A percentile compares a stretch with the other conserved stretches of the same genome.
Conservation (phyloP, 345 rosid species). For the Salix brachista region DNA sequence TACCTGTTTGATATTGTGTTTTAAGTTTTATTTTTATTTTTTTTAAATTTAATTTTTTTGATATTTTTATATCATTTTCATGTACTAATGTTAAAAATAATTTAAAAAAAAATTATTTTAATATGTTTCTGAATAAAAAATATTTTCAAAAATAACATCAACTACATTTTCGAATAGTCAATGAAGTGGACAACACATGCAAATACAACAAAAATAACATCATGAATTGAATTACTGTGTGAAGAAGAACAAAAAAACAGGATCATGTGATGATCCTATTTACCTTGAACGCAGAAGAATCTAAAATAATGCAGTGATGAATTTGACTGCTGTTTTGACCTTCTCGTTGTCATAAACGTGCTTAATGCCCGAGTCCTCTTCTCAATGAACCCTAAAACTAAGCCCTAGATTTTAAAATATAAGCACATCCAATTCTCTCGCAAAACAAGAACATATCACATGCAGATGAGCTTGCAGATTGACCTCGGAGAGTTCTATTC, state of each 20-base stretch:
- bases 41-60: too few species aligned
- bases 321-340: neutral
- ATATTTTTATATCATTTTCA: too few species aligned
- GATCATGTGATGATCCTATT: neutral
- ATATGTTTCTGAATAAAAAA: too few species aligned
- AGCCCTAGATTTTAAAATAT: neutral
- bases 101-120: too few species aligned
- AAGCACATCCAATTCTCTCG: neutral
- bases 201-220: too few species aligned
- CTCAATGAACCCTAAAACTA: neutral
- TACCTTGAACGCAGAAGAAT: neutral
- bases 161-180: too few species aligned
- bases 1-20: too few species aligned
- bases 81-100: too few species aligned
- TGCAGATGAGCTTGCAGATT: neutral
- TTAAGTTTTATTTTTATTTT: too few species aligned
- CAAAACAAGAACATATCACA: neutral
- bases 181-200: neutral
- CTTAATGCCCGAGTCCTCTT: neutral
- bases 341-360: neutral
- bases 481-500: neutral
- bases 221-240: neutral
- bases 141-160: fast-evolving
- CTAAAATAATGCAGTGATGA: neutral
- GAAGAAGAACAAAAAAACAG: neutral